Conservation (phyloP, 2,329 filamentous ascomycete species). For the Microdochium trichocladiopsis region DNA sequence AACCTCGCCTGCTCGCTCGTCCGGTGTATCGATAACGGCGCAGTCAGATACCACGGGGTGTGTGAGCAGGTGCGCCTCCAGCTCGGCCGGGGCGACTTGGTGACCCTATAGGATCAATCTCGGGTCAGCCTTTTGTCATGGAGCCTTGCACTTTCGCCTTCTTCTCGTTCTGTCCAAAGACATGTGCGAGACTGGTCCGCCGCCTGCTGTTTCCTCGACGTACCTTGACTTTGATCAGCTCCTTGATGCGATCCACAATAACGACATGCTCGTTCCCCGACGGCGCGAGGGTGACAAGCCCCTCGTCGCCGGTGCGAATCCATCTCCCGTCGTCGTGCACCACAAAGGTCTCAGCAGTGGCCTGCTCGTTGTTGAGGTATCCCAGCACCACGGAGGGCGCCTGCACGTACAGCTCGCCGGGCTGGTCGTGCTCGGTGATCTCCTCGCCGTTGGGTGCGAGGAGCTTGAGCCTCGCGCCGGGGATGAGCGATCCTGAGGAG, state of each 20-base stretch:
- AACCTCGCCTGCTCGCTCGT: slow-evolving; percentile 56
- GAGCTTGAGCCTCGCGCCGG: slow-evolving; percentile 58
- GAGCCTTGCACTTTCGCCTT: neutral
- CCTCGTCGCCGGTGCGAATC: slow-evolving; percentile 83
- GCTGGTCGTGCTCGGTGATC: slow-evolving; percentile 56
- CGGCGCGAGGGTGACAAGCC: slow-evolving; percentile 56
- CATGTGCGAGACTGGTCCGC: too few relatives aligned
- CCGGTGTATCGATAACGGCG: slow-evolving; percentile 67
- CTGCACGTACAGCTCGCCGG: slow-evolving; percentile 75
- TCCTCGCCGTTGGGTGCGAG: slow-evolving; percentile 63
- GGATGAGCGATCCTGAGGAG: slow-evolving; percentile 64
- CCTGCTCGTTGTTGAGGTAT: slow-evolving; percentile 81
- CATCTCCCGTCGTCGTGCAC: slow-evolving; percentile 61
- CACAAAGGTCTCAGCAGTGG: slow-evolving; percentile 72
- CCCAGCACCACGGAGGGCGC: slow-evolving; percentile 72
- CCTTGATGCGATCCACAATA: slow-evolving; percentile 67
- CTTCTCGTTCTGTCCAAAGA: slow-evolving; percentile 10
- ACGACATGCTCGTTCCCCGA: slow-evolving; percentile 73
- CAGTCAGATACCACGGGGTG: slow-evolving; percentile 72
- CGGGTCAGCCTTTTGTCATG: too few relatives aligned
- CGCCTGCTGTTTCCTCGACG: too few relatives aligned
- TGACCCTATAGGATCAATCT: slow-evolving; percentile 42
- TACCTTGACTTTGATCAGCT: slow-evolving; percentile 46
- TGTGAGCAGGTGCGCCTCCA: slow-evolving; percentile 71
- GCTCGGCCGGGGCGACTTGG: slow-evolving; percentile 78